Base-by-base conservation (phyloP, 345 rosid species). In the Turnera subulata region DNA sequence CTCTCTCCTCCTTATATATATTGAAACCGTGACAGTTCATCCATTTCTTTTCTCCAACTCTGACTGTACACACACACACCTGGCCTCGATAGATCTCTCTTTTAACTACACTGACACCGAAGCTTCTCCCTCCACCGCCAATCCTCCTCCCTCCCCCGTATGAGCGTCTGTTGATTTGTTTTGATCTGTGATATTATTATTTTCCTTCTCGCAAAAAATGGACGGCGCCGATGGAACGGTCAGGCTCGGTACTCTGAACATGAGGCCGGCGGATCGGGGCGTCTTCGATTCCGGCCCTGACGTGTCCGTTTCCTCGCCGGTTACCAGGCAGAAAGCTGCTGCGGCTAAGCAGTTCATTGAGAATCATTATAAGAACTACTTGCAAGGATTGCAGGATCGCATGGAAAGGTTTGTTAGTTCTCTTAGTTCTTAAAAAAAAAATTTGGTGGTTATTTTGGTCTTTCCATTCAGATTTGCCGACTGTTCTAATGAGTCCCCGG, bases 301-400 rank as follows among this genome's bases (percentile, higher is more conserved):
- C 56, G 84, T 72, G 26, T 84, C 91, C 35, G 96, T 80, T 55
- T 92, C 98, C 2, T 92, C 98, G 4, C 98, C 98, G 53, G 96
- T 92, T 7, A 92, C 98, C 5, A 77, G 88, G 59, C 98, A 92
- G 82, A 92, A 92, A 55, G 91, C 98, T 1, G 98, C 96, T 19
- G 98, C 98, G 19, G 98, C 97, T 22, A 92, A 92, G 58, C 95
- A 92, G 77, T 92, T 92, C 61, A 92, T 92, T 14, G 98, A 92
- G 89, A 92, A 92, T 75, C 97, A 92, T 67, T 92, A 89, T 53
- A 92, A 89, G 78, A 92, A 92, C 53, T 68, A 86, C 74, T 77
- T 81, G 72, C 98, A 92, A 83, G 97, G 97, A 49, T 63, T 92
- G 59, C 97, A 82, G 74, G 97, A 92, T 65, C 96, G 98, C 35